Evolutionary conservation across 805 yeast genomes (phyloP).

Genomic region (Scheffersomyces ergatensis): DNA sequence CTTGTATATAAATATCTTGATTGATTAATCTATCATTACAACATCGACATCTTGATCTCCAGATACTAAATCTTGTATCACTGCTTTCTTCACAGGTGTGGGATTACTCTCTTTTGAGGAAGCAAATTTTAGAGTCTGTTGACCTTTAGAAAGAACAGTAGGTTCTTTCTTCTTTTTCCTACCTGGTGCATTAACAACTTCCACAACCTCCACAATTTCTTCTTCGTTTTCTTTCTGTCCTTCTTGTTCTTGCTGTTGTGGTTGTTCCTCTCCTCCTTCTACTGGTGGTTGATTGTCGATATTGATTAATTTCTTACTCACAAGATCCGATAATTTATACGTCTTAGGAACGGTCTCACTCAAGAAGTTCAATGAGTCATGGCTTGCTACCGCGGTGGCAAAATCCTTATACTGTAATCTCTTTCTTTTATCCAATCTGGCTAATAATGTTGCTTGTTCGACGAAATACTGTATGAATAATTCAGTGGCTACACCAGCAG

Average conservation of each 20-base stretch:
- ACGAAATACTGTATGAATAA: conserved; percentile 66
- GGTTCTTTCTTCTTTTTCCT: conserved; percentile 2
- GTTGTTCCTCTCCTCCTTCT: conserved; percentile 2
- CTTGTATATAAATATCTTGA: neutral
- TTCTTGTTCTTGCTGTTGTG: too few relatives aligned
- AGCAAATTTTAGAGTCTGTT: conserved; percentile 27
- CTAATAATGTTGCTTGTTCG: conserved; percentile 65
- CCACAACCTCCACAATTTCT: conserved; percentile 5
- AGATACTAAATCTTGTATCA: conserved; percentile 30
- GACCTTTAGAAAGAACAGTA: conserved; percentile 35
- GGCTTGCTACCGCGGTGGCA: conserved; percentile 57
- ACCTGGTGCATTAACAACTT: neutral
- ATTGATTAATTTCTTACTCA: conserved; percentile 39
- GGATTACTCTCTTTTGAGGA: neutral
- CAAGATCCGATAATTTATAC: conserved; percentile 46
- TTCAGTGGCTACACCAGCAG: conserved; percentile 77
- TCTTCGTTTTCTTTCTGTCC: conserved; percentile 7
- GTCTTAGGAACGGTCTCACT: conserved; percentile 68
- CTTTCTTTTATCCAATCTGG: conserved; percentile 65
- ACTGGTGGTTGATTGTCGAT: conserved; percentile 7
- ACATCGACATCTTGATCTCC: conserved; percentile 9
- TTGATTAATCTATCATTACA: conserved; percentile 9
- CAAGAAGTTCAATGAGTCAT: conserved; percentile 62
- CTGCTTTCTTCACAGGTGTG: conserved; percentile 27
- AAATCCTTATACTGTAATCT: conserved; percentile 71